Evolutionary conservation across 345 rosid species (phyloP).

Genomic region (Citropsis articulata): DNA sequence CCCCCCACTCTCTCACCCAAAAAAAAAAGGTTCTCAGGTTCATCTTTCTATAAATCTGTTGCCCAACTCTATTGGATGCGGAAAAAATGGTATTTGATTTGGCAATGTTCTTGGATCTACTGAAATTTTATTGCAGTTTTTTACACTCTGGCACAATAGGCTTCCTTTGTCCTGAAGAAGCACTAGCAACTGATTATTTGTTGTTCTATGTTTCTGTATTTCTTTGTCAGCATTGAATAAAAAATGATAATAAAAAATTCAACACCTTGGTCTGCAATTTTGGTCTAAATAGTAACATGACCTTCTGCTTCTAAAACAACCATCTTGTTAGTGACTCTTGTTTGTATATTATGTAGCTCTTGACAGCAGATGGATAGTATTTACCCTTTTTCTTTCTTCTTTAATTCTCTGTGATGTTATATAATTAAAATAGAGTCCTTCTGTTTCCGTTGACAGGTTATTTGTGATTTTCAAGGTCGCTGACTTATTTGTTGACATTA

Average conservation of each 20-base stretch:
- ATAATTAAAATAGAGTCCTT: background rate
- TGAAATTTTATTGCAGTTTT: background rate
- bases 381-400: background rate
- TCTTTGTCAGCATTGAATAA: background rate
- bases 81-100: background rate
- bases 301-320: background rate
- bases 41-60: background rate
- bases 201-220: background rate
- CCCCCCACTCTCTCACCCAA: background rate
- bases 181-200: background rate
- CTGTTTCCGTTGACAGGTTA: background rate
- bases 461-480: background rate
- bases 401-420: background rate
- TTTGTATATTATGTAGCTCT: background rate
- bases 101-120: background rate
- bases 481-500: background rate
- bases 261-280: background rate
- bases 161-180: background rate
- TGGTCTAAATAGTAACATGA: background rate
- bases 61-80: background rate
- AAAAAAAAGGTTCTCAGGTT: too few relatives aligned
- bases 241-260: background rate
- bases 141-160: background rate
- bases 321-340: background rate
- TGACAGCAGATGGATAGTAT: background rate